phyloP scores from a whole-genome alignment of 495 filamentous ascomycete species.

The Tuber magnatum region DNA sequence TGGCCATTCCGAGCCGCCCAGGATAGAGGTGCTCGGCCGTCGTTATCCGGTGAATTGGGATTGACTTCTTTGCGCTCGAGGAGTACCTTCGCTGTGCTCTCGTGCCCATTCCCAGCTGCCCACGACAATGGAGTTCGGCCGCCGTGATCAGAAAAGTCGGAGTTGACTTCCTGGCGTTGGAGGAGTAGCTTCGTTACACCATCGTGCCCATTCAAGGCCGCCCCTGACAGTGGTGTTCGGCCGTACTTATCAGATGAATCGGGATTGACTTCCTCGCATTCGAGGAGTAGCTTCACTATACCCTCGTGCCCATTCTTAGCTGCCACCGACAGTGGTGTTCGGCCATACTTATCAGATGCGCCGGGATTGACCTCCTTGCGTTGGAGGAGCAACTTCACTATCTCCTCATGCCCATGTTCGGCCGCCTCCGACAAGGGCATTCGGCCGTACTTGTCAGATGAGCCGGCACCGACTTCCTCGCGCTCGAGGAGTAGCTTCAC shows the following conservation, averaged over 20 bases:
- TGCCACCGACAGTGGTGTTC: not conserved
- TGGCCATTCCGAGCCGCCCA: not conserved
- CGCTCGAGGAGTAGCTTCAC: conserved; percentile 32
- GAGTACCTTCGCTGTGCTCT: not conserved
- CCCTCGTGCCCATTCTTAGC: not conserved
- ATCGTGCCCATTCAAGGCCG: not conserved
- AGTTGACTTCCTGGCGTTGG: not conserved
- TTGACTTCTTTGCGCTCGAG: not conserved
- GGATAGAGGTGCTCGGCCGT: not conserved
- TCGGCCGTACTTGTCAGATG: conserved; percentile 12
- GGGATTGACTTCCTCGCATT: not conserved
- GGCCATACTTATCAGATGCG: not conserved
- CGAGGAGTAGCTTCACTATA: not conserved
- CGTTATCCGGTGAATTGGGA: not conserved
- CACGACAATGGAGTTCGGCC: not conserved
- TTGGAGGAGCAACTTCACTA: not conserved
- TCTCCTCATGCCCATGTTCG: not conserved
- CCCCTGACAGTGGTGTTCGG: not conserved
- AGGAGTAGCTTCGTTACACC: not conserved
- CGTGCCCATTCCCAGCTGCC: not conserved
- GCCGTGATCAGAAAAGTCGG: not conserved
- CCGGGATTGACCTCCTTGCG: not conserved
- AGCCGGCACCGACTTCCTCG: conserved; percentile 12
- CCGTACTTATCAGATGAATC: not conserved
- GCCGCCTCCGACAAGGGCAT: conserved; percentile 15